phyloP scores from a whole-genome alignment of 306 rosid genomes.

The Cucurbita moschata region DNA sequence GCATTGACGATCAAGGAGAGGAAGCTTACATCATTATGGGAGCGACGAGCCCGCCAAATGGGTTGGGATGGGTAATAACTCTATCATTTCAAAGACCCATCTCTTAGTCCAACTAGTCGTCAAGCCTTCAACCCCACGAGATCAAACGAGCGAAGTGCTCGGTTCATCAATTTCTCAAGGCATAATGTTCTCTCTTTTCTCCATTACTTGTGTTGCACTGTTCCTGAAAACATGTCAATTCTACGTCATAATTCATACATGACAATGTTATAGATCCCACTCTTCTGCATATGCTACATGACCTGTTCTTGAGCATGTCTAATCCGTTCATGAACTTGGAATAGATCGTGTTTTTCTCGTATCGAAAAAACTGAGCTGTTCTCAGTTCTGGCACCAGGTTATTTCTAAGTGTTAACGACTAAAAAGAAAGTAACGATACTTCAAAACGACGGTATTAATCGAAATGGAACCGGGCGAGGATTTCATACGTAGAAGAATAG shows the following conservation, averaged over 20 bases:
- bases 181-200: conserved; percentile 12
- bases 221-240: conserved; percentile 18
- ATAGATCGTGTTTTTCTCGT: not conserved
- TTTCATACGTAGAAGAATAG: conserved; percentile 26
- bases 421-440: no score
- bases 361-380: not conserved
- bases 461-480: conserved; percentile 27
- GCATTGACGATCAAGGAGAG: conserved; percentile 66
- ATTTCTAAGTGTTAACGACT: not conserved
- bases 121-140: conserved; percentile 12
- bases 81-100: conserved; percentile 10
- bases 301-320: not conserved
- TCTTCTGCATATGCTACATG: not conserved
- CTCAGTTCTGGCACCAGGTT: not conserved
- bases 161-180: conserved; percentile 14
- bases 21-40: conserved; percentile 60
- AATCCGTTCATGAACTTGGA: not conserved
- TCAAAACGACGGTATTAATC: not conserved
- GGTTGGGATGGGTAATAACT: conserved; percentile 72
- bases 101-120: conserved; percentile 9
- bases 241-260: conserved; percentile 16
- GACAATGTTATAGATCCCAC: conserved; percentile 20
- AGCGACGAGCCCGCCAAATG: conserved; percentile 69
- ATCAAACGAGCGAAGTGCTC: conserved; percentile 36
- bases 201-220: conserved; percentile 2